These are phyloP conservation scores for Buxus sempervirens DNA, from an alignment of 164 flowering plant genomes.

Conservation along the genomic window DNA sequence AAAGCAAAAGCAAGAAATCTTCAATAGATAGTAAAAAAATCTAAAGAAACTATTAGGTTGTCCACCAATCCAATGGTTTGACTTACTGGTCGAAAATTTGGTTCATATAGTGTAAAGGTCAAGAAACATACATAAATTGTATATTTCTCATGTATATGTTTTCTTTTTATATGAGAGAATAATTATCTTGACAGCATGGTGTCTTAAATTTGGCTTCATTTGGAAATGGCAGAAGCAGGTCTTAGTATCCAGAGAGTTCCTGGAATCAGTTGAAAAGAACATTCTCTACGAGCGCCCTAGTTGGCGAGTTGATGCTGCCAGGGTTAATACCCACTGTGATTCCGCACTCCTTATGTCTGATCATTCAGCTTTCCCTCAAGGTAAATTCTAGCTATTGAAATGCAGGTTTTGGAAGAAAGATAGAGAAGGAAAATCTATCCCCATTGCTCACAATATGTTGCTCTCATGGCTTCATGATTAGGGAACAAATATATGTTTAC, in stretches of 20 bases:
- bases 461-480: too few species aligned
- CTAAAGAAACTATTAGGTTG: not conserved
- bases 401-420: not conserved
- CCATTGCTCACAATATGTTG: too few species aligned
- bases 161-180: not conserved
- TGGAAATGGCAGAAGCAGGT: constrained; percentile 50
- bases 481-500: too few species aligned
- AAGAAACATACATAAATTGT: not conserved
- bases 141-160: not conserved
- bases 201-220: constrained; percentile 8
- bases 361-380: constrained; percentile 65
- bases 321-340: constrained; percentile 47
- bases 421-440: too few species aligned
- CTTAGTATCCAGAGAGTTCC: constrained; percentile 58
- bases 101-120: not conserved
- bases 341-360: constrained; percentile 78
- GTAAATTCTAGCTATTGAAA: constrained; percentile 31
- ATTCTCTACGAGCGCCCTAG: constrained; percentile 58
- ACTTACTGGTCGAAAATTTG: not conserved
- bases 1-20: not conserved
- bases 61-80: not conserved
- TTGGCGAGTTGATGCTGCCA: constrained; percentile 76
- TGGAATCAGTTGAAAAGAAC: constrained; percentile 62
- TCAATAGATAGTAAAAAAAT: not conserved
- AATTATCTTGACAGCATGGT: not conserved